These are phyloP conservation scores for Penicillium ochrochloron DNA, from an alignment of 495 filamentous ascomycete species.

Conservation along the genomic window DNA sequence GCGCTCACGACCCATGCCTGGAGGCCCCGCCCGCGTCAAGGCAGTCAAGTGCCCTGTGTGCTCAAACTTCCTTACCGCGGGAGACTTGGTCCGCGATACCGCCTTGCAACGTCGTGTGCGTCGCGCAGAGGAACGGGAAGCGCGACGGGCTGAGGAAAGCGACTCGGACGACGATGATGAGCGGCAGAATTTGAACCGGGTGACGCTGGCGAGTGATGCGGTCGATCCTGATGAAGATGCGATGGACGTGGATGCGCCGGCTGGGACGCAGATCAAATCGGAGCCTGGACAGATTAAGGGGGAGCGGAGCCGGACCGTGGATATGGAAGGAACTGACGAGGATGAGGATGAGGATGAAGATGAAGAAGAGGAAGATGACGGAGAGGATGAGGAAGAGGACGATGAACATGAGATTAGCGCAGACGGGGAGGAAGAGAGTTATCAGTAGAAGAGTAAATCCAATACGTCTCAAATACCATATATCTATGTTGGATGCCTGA, in stretches of 20 bases:
- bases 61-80: constrained; percentile 40
- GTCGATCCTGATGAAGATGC: constrained; percentile 21
- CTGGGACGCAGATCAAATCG: constrained; percentile 17
- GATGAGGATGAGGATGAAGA: constrained; percentile 16
- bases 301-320: constrained; percentile 5
- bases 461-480: neutral
- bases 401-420: neutral
- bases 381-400: constrained; percentile 6
- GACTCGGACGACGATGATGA: constrained; percentile 28
- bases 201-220: constrained; percentile 31
- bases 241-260: constrained; percentile 32
- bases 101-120: constrained; percentile 49
- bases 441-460: neutral
- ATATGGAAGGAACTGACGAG: neutral
- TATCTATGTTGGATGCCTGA: neutral
- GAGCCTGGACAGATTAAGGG: constrained; percentile 15
- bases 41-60: constrained; percentile 57
- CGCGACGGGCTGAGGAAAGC: constrained; percentile 44
- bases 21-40: constrained; percentile 28
- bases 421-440: neutral
- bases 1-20: constrained; percentile 27
- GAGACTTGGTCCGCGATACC: constrained; percentile 48
- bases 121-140: constrained; percentile 38
- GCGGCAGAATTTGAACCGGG: constrained; percentile 13
- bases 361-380: constrained; percentile 11